Evolutionary conservation across 108 stramenopile genomes (phyloP), one percentile per base, ranked within the genome.

Genomic region (Licmophora abbreviata): DNA sequence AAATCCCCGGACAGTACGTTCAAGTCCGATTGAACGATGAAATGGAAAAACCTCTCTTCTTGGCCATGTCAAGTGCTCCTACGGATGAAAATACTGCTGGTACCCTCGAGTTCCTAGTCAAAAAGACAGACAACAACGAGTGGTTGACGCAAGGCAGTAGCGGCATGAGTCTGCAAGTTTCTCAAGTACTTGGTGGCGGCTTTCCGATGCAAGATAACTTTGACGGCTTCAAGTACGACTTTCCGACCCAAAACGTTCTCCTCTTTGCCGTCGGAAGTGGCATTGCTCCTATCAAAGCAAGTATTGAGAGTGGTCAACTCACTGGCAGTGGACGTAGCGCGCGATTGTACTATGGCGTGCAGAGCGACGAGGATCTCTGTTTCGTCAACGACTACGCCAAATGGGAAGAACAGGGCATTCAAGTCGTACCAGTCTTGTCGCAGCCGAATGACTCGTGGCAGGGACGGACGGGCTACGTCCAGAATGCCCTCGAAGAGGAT

Each of bases 271-370:
- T 71, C 22, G 95, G 95, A 12, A 77, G 67, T 53, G 93, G 93
- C 11, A 86, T 96, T 53, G 92, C 95, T 0, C 95, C 95, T 24
- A 82, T 96, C 53, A 87, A 87, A 32, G 85, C 95, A 21, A 89
- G 88, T 5, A 91, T 94, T 56, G 95, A 96, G 65, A 76, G 76
- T 17, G 63, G 23, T 61, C 69, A 80, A 27, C 56, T 89, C 18
- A 60, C 66, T 10, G 66, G 63, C 3, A 43, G 57, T 9, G 83
- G 80, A 40, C 65, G 88, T 23, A 69, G 79, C 0, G 77, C 74
- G 30, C 86, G 79, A 29, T 51, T 94, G 26, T 94, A 90, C 59
- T 94, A 90, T 48, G 93, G 93, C n/a, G 84, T 75, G 3, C 74
- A 68, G 11, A 74, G 69, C 28, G 67, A 74, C 14, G 77, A 79